Evolutionary conservation across 2,329 filamentous ascomycete genomes (phyloP), one percentile per base, ranked within the genome.

Genomic region (Colletotrichum cordylinicola): DNA sequence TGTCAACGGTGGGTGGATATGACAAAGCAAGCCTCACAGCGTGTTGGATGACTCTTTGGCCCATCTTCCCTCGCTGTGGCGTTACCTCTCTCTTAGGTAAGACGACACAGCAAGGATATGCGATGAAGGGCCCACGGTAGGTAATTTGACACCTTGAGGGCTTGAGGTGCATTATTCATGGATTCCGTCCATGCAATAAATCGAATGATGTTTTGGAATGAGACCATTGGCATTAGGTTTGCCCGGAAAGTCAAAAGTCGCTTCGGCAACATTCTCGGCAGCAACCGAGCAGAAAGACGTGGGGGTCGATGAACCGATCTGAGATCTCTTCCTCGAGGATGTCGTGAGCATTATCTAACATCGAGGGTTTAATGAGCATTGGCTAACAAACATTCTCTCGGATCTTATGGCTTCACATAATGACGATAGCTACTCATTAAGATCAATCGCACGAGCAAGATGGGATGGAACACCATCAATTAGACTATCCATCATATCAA

Each of bases 11-110:
- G 16, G 13, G 4, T 2, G 13, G 5, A 9, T 33, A 68, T 76
- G 74, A 75, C 73, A 67, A 75, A 75, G 73, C 73, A 67, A 18
- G 68, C 68, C 21, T 37, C 55, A 43, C 4, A n/a, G 56, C 43
- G 15, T 60, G 27, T 33, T 33, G 31, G 31, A 64, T 61, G 64
- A 62, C 35, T 61, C 48, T 67, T 48, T 27, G 9, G 9, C 21
- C 5, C 31, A 39, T 56, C 15, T 9, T 31, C 8, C 24, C 27
- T 15, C 2, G 0, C 39, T 55, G 43, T 52, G 21, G 21, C 27
- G 21, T 60, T 16, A 33, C 35, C 21, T n/a, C 29, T 72, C 37
- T 43, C 24, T 66, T 18, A 48, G 35, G 18, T 65, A 48, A 43
- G n/a, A 29, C 16, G 56, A 60, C 3, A 29, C 13, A 1, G 24